A percentile compares a stretch with the other conserved stretches of the same genome.
Evolutionary conservation across 1,139 yeast genomes (phyloP).

Genomic region (Yamadazyma songkhlaensis): DNA sequence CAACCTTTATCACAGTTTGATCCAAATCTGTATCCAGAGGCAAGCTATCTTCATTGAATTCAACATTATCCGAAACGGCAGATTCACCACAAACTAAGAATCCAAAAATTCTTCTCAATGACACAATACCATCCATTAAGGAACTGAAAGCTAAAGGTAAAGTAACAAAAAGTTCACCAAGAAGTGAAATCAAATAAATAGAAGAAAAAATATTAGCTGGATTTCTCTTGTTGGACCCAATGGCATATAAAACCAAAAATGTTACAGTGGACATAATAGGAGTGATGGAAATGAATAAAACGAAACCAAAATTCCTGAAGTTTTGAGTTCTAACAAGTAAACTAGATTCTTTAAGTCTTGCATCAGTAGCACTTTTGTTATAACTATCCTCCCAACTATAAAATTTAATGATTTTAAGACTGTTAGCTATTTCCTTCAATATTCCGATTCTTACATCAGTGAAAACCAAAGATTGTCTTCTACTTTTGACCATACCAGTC

Average conservation of each 20-base stretch:
- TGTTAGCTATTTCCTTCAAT: constrained; percentile 34
- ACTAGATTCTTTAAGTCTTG: constrained; percentile 50
- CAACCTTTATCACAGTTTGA: constrained; percentile 15
- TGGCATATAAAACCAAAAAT: constrained; percentile 64
- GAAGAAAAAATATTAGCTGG: constrained; percentile 80
- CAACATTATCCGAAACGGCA: constrained; percentile 32
- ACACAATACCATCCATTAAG: constrained; percentile 66
- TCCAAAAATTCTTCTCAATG: constrained; percentile 56
- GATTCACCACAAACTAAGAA: constrained; percentile 40
- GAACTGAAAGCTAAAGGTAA: constrained; percentile 70
- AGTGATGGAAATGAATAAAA: background rate
- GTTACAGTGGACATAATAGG: constrained; percentile 64
- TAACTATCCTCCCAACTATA: constrained; percentile 74
- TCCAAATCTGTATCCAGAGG: constrained; percentile 7
- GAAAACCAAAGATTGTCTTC: constrained; percentile 25
- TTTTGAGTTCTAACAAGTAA: constrained; percentile 47
- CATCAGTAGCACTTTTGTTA: constrained; percentile 41
- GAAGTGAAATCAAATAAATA: constrained; percentile 59
- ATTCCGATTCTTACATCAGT: constrained; percentile 34
- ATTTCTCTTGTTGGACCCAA: constrained; percentile 34
- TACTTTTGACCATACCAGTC: constrained; percentile 22
- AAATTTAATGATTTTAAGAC: constrained; percentile 35
- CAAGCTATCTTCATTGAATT: constrained; percentile 30
- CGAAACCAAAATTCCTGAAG: constrained; percentile 28
- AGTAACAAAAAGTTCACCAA: constrained; percentile 50